These are phyloP conservation scores for Melaleuca alternifolia DNA, from an alignment of 345 rosid genomes.

Conservation along the genomic window DNA sequence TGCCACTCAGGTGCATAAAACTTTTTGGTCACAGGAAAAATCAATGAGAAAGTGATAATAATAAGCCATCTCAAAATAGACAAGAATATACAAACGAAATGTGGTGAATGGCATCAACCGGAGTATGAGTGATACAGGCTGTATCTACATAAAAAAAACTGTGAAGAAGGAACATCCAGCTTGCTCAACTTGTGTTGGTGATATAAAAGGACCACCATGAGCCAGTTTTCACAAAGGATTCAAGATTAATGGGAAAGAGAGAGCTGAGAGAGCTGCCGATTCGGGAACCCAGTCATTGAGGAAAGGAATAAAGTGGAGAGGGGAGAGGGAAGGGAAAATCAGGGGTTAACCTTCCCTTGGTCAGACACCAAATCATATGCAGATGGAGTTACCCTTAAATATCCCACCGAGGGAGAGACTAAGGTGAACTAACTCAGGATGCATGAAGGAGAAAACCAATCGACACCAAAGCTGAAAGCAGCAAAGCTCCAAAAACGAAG, in stretches of 20 bases:
- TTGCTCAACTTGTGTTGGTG: neutral
- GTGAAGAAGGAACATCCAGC: neutral
- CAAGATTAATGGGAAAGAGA: neutral
- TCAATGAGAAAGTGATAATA: neutral
- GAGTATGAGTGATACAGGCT: neutral
- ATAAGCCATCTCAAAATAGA: neutral
- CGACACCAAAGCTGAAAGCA: neutral
- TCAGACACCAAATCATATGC: neutral
- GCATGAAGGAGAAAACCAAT: neutral
- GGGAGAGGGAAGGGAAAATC: neutral
- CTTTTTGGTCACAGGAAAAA: neutral
- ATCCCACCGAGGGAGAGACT: neutral
- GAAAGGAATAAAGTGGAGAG: neutral
- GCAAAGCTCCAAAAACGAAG: neutral
- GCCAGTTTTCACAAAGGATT: neutral
- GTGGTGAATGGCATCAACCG: neutral
- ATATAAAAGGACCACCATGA: neutral
- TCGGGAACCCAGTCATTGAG: neutral
- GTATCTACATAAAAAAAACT: neutral
- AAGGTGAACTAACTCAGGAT: neutral
- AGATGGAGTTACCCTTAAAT: neutral
- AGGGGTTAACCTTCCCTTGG: neutral
- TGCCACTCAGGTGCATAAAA: neutral
- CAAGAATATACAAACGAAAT: neutral
- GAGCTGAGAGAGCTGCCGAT: neutral